These are phyloP conservation scores for Parafenestella ontariensis DNA, from an alignment of 2,329 filamentous ascomycete species.

Conservation along the genomic window DNA sequence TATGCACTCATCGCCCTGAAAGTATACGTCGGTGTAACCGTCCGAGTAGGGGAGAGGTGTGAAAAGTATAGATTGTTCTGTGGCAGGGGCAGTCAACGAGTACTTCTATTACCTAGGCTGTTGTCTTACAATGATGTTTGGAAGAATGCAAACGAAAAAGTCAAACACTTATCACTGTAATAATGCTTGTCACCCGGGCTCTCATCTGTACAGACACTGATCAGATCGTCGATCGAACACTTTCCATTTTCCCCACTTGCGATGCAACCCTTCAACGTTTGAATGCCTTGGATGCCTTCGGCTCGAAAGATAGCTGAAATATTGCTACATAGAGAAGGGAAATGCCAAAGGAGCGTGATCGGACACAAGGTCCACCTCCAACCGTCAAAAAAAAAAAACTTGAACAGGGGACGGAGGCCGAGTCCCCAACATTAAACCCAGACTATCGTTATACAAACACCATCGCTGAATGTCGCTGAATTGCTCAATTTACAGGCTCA, in stretches of 20 bases:
- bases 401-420: not conserved
- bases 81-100: too few species aligned
- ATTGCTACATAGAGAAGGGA: conserved; percentile 3
- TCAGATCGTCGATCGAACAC: not conserved
- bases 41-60: too few species aligned
- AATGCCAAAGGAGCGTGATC: not conserved
- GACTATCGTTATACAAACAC: conserved; percentile 3
- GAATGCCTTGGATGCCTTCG: not conserved
- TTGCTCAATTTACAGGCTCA: not conserved
- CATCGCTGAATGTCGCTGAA: not conserved
- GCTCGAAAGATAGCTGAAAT: not conserved
- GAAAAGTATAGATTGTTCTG: too few species aligned
- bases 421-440: not conserved
- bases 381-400: not conserved
- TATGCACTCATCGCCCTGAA: too few species aligned
- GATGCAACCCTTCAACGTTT: not conserved
- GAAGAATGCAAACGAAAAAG: too few species aligned
- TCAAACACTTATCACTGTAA: too few species aligned
- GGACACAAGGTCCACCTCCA: conserved; percentile 1
- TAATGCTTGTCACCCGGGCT: too few species aligned
- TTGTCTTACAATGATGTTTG: too few species aligned
- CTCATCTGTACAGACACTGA: not conserved
- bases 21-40: too few species aligned
- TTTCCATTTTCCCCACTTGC: not conserved
- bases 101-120: too few species aligned